Evolutionary conservation across 2,329 filamentous ascomycete species (phyloP), one percentile per base, ranked within the genome.

Genomic region (Thielaviopsis punctulata): DNA sequence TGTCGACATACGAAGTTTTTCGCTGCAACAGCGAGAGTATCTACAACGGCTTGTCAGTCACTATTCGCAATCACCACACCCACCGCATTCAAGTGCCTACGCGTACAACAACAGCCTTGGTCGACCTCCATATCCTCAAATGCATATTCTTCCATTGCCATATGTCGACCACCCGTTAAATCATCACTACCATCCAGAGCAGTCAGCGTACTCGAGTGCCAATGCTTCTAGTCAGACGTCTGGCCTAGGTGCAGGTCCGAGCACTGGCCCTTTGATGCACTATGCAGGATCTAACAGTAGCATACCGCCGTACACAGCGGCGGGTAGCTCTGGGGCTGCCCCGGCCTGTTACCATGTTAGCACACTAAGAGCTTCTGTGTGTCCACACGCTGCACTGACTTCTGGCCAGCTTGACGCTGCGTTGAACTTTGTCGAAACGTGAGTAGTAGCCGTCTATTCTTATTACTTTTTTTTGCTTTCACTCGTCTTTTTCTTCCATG

Each of bases 31-130:
- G 27, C 44, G 27, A 49, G 55, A 30, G 36, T 48, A 13, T 18
- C 39, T 22, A 49, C 27, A 18, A 51, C 15, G 27, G 52, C 45
- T 36, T 54, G 50, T 56, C 13, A 49, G 56, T 19, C 25, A 41
- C 54, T 52, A 4, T 44, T 52, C 27, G 44, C 46, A 27, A 44
- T 57, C 45, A 49, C 52, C 22, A 54, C 62, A 33, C 7, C 58
- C 65, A n/a, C 49, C 59, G 1, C 47, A 27, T 1, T 30, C 47
- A 12, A n/a, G 22, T 9, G 24, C 27, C 22, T 33, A 30, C 12
- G 21, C 30, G 12, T 49, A 18, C 41, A 30, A 49, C 9, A 13
- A 12, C 18, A 9, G 22, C 19, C 22, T 24, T n/a, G 19, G 39
- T 22, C 47, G 23, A 21, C 30, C 47, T 8, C 19, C 22, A 13